Evolutionary conservation across 2,329 filamentous ascomycete genomes (phyloP), one percentile per base, ranked within the genome.

Genomic region (Hypoxylon rubiginosum): DNA sequence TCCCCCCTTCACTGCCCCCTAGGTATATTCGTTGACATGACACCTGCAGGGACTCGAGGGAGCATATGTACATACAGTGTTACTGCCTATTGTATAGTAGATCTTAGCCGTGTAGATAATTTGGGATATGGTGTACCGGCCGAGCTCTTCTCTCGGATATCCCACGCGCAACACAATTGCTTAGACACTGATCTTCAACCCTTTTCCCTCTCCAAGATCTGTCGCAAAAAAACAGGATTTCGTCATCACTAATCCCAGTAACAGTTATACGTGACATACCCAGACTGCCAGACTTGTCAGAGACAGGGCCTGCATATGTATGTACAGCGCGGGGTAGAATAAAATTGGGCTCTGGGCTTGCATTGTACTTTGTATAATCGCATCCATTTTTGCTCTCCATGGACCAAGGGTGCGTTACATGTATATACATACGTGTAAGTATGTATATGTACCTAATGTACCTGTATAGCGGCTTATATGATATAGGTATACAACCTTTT

Each of bases 161-260:
- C 36, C 39, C 39, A 43, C 39, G 39, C 39, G 3, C 39, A 17
- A 21, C 17, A 6, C 17, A 43, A 19, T 4, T 21, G 39, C 39
- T 21, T 9, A 15, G 17, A 8, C 19, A n/a, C 58, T 46, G 58
- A 66, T 66, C 63, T 30, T 49, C 34, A 36, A 21, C 43, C 21
- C 8, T 48, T 48, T 48, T 28, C 21, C 13, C 28, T 28, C 24
- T 48, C 24, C 45, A 39, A 39, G 19, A 53, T 21, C 28, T 4
- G n/a, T 19, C 17, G 34, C 24, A 39, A 36, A 39, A 36, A 68
- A 68, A 66, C 66, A 66, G 66, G 63, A 66, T 68, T 66, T 61
- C 62, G 63, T 68, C 66, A 68, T 68, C 15, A 34, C 6, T 51
- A 34, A 58, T 63, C 56, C 66, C 50, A 36, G 62, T 21, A 39